Evolutionary conservation across 192 early-diverging fungal species (phyloP).

Genomic region (Kappamyces sp.): DNA sequence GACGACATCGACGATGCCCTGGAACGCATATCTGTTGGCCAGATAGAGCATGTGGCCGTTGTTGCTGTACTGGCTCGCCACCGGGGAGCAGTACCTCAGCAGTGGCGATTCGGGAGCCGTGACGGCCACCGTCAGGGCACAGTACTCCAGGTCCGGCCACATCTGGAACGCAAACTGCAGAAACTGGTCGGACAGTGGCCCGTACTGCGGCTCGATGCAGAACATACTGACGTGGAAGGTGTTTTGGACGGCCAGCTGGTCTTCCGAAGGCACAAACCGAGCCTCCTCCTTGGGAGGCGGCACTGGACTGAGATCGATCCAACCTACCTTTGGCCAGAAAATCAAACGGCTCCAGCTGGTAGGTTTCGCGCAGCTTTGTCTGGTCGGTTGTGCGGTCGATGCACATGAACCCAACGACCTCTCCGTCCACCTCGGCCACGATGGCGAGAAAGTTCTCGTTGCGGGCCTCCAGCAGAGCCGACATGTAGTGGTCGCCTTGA

Average conservation of each 20-base stretch:
- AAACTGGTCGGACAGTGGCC: slow-evolving; percentile 38
- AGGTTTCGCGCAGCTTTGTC: slow-evolving; percentile 25
- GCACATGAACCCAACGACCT: slow-evolving; percentile 49
- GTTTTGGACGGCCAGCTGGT: slow-evolving; percentile 25
- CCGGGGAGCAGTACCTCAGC: slow-evolving; percentile 10
- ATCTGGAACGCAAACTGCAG: slow-evolving; percentile 33
- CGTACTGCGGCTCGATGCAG: slow-evolving; percentile 40
- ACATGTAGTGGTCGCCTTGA: slow-evolving; percentile 34
- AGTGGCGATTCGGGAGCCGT: slow-evolving; percentile 34
- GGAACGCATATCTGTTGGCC: slow-evolving; percentile 14
- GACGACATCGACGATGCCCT: slow-evolving; percentile 9
- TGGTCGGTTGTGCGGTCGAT: slow-evolving; percentile 39
- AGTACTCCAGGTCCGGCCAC: slow-evolving; percentile 45
- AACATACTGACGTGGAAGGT: slow-evolving; percentile 43
- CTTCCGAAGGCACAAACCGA: slow-evolving; percentile 11
- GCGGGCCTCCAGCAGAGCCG: slow-evolving; percentile 35
- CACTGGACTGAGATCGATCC: slow-evolving; percentile 6
- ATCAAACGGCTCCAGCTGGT: slow-evolving; percentile 43
- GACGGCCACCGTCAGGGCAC: slow-evolving; percentile 41
- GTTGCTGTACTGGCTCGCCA: neutral
- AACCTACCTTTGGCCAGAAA: slow-evolving; percentile 38
- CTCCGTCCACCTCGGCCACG: slow-evolving; percentile 24
- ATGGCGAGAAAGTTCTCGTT: neutral
- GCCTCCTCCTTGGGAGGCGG: neutral
- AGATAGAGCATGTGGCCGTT: neutral